phyloP scores from a whole-genome alignment of 2,329 filamentous ascomycete genomes.

The Periconia sp. region DNA sequence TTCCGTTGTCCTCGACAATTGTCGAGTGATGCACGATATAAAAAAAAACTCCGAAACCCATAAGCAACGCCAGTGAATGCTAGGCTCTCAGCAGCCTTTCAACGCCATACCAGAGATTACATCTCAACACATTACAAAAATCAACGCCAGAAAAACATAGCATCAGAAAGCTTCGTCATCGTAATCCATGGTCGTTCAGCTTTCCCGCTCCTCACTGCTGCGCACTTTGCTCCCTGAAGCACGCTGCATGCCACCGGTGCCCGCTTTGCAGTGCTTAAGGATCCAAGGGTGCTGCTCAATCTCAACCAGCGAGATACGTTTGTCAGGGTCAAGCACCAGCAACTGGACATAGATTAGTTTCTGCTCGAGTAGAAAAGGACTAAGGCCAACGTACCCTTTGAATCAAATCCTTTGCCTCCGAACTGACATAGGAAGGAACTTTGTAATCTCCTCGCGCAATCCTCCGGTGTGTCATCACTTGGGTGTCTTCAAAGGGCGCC shows the following conservation, averaged over 20 bases:
- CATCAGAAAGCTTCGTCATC: not conserved
- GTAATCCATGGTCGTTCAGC: constrained; percentile 10
- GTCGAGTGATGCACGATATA: not conserved
- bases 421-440: constrained; percentile 84
- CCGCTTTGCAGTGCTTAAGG: constrained; percentile 78
- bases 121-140: constrained; percentile 14
- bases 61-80: constrained; percentile 15
- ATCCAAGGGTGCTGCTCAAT: constrained; percentile 95
- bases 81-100: not conserved
- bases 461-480: constrained; percentile 88
- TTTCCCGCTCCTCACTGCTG: constrained; percentile 29
- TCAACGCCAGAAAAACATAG: constrained; percentile 1
- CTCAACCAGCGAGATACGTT: constrained; percentile 85
- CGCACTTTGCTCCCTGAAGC: constrained; percentile 30
- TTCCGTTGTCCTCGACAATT: constrained; percentile 1
- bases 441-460: constrained; percentile 91
- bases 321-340: constrained; percentile 92
- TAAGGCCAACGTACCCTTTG: constrained; percentile 68
- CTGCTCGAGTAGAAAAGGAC: not conserved
- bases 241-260: constrained; percentile 37
- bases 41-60: constrained; percentile 1
- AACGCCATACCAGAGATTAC: constrained; percentile 19
- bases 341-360: constrained; percentile 23
- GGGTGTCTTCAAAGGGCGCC: constrained; percentile 94
- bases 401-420: constrained; percentile 89